Percentiles rank a stretch among this genome's conserved stretches.
Evolutionary conservation across 2,329 filamentous ascomycete species (phyloP).

Genomic region (Diaporthe aspalathi): DNA sequence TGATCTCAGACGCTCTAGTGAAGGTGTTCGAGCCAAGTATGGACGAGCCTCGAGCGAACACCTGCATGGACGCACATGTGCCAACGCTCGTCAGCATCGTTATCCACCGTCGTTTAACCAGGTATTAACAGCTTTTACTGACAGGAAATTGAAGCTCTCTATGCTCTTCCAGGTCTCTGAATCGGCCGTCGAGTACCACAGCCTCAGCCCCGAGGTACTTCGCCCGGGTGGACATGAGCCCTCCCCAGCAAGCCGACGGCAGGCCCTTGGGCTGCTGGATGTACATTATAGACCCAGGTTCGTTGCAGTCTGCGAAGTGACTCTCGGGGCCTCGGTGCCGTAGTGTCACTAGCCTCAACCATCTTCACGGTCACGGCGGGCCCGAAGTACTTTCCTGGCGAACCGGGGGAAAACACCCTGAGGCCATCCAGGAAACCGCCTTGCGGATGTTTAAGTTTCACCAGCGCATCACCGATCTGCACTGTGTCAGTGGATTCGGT

Average conservation of each 20-base stretch:
- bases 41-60: neutral
- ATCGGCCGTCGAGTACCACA: neutral
- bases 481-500: neutral
- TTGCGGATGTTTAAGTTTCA: slow-evolving; percentile 38
- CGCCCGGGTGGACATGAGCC: slow-evolving; percentile 42
- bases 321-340: slow-evolving; percentile 31
- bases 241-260: slow-evolving; percentile 40
- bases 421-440: slow-evolving; percentile 39
- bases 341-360: slow-evolving; percentile 38
- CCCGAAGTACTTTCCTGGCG: slow-evolving; percentile 12
- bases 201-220: slow-evolving; percentile 33
- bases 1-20: slow-evolving; percentile 1
- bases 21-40: slow-evolving; percentile 2
- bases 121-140: neutral
- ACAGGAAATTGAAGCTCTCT: slow-evolving; percentile 3
- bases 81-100: no score
- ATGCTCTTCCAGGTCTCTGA: neutral
- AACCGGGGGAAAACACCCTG: slow-evolving; percentile 33
- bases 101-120: no score
- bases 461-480: slow-evolving; percentile 31
- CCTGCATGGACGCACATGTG: no score
- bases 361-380: slow-evolving; percentile 41
- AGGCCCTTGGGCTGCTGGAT: slow-evolving; percentile 41
- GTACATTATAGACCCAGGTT: slow-evolving; percentile 39
- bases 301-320: slow-evolving; percentile 41